Percentiles rank a stretch among this genome's conserved stretches.
phyloP scores from a whole-genome alignment of 2,329 filamentous ascomycete genomes.

The Cladosporium colombiae region DNA sequence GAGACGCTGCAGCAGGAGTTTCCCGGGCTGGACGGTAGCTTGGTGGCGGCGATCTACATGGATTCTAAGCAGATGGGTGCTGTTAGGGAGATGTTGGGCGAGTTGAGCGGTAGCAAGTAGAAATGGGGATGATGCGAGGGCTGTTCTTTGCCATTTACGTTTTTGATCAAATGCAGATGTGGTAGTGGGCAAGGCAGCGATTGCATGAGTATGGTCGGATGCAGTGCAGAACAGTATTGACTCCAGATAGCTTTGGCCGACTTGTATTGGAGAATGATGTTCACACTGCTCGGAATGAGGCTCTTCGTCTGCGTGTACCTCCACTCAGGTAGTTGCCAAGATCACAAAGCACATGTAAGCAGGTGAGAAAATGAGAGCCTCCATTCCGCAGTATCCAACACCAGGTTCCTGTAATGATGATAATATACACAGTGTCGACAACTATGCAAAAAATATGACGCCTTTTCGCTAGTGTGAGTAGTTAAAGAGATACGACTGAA shows the following conservation, averaged over 20 bases:
- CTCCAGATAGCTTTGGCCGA: not conserved
- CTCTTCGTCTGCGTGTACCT: not conserved
- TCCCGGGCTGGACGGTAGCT: constrained; percentile 45
- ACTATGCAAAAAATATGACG: constrained; percentile 14
- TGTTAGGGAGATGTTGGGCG: constrained; percentile 48
- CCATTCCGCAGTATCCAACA: not conserved
- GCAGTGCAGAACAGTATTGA: not conserved
- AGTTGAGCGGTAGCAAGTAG: constrained; percentile 33
- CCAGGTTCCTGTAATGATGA: constrained; percentile 14
- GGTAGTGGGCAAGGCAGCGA: not conserved
- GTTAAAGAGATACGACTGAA: constrained; percentile 4
- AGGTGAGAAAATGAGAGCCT: not conserved
- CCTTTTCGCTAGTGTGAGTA: constrained; percentile 10
- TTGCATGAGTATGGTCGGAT: not conserved
- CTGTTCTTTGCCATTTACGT: not conserved
- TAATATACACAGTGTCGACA: constrained; percentile 19
- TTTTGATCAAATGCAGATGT: not conserved
- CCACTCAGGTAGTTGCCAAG: not conserved
- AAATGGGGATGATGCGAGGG: not conserved
- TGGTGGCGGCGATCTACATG: constrained; percentile 49
- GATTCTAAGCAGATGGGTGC: constrained; percentile 44
- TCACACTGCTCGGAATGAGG: not conserved
- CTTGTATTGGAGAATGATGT: not conserved
- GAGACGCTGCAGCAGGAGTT: constrained; percentile 46
- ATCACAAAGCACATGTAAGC: not conserved